These are phyloP conservation scores for Phoma sp. DNA, from an alignment of 2,329 filamentous ascomycete genomes.

Conservation along the genomic window DNA sequence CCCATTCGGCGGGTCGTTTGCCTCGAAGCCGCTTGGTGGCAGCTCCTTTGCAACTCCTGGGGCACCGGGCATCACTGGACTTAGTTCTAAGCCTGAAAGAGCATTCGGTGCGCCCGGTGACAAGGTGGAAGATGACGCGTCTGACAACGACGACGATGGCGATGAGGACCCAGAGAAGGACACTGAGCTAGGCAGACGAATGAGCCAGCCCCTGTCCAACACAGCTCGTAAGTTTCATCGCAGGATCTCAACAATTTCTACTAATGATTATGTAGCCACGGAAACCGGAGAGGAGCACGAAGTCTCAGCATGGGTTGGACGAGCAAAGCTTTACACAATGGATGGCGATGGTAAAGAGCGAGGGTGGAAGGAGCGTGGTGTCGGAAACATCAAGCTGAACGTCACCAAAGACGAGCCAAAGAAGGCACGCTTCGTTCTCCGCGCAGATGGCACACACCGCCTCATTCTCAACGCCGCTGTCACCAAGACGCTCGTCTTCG, in stretches of 20 bases:
- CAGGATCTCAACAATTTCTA: not conserved
- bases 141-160: slow-evolving; percentile 61
- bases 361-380: slow-evolving; percentile 89
- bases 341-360: slow-evolving; percentile 60
- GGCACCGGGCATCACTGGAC: slow-evolving; percentile 53
- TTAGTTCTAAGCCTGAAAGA: slow-evolving; percentile 67
- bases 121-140: slow-evolving; percentile 54
- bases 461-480: slow-evolving; percentile 87
- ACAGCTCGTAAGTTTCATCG: slow-evolving; percentile 9
- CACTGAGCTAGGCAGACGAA: slow-evolving; percentile 41
- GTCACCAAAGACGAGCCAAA: slow-evolving; percentile 44
- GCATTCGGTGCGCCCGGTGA: slow-evolving; percentile 78
- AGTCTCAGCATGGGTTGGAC: slow-evolving; percentile 72
- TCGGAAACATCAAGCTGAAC: slow-evolving; percentile 85
- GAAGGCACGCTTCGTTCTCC: slow-evolving; percentile 79
- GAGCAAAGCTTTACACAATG: slow-evolving; percentile 85
- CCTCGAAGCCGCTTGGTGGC: slow-evolving; percentile 50
- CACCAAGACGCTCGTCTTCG: slow-evolving; percentile 78
- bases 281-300: slow-evolving; percentile 90
- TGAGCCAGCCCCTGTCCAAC: slow-evolving; percentile 4
- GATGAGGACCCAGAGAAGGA: slow-evolving; percentile 28
- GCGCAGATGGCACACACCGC: slow-evolving; percentile 85
- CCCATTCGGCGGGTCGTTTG: slow-evolving; percentile 36
- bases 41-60: slow-evolving; percentile 72
- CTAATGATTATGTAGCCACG: slow-evolving; percentile 56